phyloP scores from a whole-genome alignment of 805 yeast species.

The Saccharomycopsis fibuligera region DNA sequence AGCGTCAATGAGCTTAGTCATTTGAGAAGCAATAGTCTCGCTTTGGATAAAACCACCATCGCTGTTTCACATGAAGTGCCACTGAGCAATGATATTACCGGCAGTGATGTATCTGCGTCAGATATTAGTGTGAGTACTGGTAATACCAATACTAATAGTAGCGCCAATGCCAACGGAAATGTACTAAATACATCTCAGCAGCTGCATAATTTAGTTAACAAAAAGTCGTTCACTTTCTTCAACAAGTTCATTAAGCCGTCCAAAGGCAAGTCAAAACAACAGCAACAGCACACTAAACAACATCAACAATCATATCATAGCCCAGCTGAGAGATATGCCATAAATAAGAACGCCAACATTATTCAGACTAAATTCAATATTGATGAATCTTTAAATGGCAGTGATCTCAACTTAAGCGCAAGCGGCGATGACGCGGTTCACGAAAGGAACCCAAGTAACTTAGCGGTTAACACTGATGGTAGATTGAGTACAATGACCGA shows the following conservation, averaged over 20 bases:
- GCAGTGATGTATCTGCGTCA: too few relatives aligned
- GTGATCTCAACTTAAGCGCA: not conserved
- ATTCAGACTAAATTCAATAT: conserved; percentile 6
- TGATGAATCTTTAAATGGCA: conserved; percentile 1
- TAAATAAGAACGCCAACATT: conserved; percentile 6
- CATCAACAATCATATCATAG: not conserved
- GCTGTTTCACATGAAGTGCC: too few relatives aligned
- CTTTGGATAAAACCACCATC: not conserved
- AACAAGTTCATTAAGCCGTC: conserved; percentile 13
- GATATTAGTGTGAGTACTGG: not conserved
- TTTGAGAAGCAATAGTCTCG: conserved; percentile 15
- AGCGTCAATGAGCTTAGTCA: conserved; percentile 18
- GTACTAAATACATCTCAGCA: too few relatives aligned
- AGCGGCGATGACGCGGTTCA: not conserved
- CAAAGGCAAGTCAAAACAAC: not conserved
- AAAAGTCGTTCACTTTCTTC: conserved; percentile 16
- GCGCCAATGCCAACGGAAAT: not conserved
- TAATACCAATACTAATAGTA: not conserved
- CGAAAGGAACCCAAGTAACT: not conserved
- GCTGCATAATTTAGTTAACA: conserved; percentile 1
- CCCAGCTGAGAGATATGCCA: conserved; percentile 2
- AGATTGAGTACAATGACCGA: conserved; percentile 15
- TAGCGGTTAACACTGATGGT: not conserved
- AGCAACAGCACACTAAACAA: not conserved
- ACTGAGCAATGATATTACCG: too few relatives aligned